Base-by-base conservation (phyloP, 2,329 filamentous ascomycete genomes). In the Monilinia laxa region DNA sequence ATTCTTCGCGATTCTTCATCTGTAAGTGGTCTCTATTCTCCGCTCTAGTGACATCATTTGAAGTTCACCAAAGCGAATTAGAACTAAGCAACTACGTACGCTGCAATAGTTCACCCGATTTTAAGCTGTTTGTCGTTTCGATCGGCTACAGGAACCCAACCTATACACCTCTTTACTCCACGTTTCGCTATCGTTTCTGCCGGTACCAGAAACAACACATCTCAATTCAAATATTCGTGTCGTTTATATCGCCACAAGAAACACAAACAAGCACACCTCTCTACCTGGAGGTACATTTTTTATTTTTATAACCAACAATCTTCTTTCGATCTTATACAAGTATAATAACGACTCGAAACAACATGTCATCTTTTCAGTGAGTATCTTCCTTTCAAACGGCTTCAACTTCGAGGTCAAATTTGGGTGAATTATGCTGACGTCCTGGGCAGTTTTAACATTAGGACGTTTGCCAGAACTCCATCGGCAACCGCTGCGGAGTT, bases 381-480 rank as follows among this genome's bases (percentile, higher is more conserved):
- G 58, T 38, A 38, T 28, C 51, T 12, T 7, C 20, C n/a, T 20
- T 60, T 23, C n/a, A 20, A 51, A 51, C 2, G 28, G 20, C 14
- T n/a, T n/a, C 28, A 6, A 38, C 40, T 1, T 51, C 4, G n/a
- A 12, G 58, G 20, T 18, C 18, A 18, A 18, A 23, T 2, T 25
- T 51, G 38, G 45, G 51, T 51, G 31, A 16, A 25, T 18, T 25
- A 51, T 35, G 28, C 45, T 60, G 23, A 60, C 31, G 14, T 60
- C 12, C 28, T 20, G 45, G 18, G 28, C 25, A 60, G 58, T 14
- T 11, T 49, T 4, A 60, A 60, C 45, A 60, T 38, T n/a, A 38
- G 14, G n/a, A 38, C 23, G 45, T 51, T 60, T n/a, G 45, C 45
- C n/a, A 25, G 23, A 35, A 60, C 47, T 11, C 58, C 58, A 51